Base-by-base conservation (phyloP, 2,329 filamentous ascomycete species). In the Colletotrichum scovillei region DNA sequence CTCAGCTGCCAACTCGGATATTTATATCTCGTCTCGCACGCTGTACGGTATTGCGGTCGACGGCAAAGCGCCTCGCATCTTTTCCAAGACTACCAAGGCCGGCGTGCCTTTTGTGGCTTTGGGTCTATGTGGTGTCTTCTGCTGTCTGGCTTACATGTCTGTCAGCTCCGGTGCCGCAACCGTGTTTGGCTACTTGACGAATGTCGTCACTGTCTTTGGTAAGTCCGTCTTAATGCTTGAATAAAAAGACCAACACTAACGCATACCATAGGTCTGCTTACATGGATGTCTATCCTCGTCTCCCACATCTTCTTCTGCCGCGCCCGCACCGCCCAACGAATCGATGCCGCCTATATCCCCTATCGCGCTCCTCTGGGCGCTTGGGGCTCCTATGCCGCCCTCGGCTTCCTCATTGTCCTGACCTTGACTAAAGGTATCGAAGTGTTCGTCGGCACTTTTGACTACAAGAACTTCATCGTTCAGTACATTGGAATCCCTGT, bases 51-150 rank as follows among this genome's bases (percentile, higher is more conserved):
- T 85, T 0, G 81, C 83, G 14, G 80, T 82, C 60, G 83, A 85
- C 53, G 78, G 82, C 7, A 84, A 85, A 53, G 85, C 85, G 0
- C 84, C 84, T 0, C 42, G 66, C 1, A 70, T 82, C 1, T 80
- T 85, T 63, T 76, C 78, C 9, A 80, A 80, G 19, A 82, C 81
- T 19, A 80, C 79, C 60, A 77, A 77, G n/a, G 72, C 77, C 53
- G 85, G 85, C 26, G 82, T 85, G n/a, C 85, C 85, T 2, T 77
- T 84, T 1, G 79, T 78, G 9, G 84, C 83, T n/a, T 80, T 86
- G 14, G 77, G 74, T 5, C 64, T 82, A 0, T 81, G 83, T 2
- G 79, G 81, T 4, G 16, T 81, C 12, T 84, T 86, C 69, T 78
- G 81, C 28, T 72, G 77, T 1, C 77, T 86, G 1, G 84, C 81